phyloP scores from a whole-genome alignment of 768 basidiomycete species.

The Pisolithus orientalis region DNA sequence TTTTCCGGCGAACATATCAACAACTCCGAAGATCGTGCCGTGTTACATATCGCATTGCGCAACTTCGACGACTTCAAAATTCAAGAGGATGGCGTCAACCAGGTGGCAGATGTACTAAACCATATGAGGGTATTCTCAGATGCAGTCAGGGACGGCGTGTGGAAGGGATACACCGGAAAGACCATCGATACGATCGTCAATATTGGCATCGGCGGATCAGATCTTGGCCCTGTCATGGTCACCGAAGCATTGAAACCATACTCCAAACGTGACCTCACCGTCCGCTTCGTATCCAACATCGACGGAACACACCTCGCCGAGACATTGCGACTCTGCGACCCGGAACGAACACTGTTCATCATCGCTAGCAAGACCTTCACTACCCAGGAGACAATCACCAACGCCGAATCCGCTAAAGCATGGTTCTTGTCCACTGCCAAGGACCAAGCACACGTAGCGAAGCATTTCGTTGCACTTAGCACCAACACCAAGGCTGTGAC shows the following conservation, averaged over 20 bases:
- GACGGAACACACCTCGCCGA: constrained; percentile 97
- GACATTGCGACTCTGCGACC: constrained; percentile 71
- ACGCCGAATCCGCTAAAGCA: constrained; percentile 86
- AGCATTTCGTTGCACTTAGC: constrained; percentile 97
- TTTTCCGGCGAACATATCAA: constrained; percentile 96
- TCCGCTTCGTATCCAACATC: constrained; percentile 94
- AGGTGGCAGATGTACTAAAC: constrained; percentile 75
- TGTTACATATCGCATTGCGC: constrained; percentile 90
- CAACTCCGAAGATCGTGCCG: constrained; percentile 95
- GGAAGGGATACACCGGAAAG: constrained; percentile 99
- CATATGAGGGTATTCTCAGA: constrained; percentile 93
- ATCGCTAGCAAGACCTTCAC: constrained; percentile 99
- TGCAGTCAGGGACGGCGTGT: constrained; percentile 73
- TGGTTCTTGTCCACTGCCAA: constrained; percentile 89
- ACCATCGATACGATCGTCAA: constrained; percentile 92
- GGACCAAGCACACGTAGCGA: constrained; percentile 89
- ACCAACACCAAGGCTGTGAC: constrained; percentile 95
- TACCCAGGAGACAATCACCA: constrained; percentile 99
- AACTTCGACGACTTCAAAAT: constrained; percentile 75
- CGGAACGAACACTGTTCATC: constrained; percentile 94
- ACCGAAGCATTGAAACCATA: constrained; percentile 95
- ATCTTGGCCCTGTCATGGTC: constrained; percentile 98
- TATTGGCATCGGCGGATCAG: constrained; percentile 98
- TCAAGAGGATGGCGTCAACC: constrained; percentile 70
- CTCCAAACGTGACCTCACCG: constrained; percentile 79